Percentiles rank a stretch among this genome's conserved stretches.
Evolutionary conservation across 2,329 filamentous ascomycete genomes (phyloP).

Genomic region (Diaporthe sp.): DNA sequence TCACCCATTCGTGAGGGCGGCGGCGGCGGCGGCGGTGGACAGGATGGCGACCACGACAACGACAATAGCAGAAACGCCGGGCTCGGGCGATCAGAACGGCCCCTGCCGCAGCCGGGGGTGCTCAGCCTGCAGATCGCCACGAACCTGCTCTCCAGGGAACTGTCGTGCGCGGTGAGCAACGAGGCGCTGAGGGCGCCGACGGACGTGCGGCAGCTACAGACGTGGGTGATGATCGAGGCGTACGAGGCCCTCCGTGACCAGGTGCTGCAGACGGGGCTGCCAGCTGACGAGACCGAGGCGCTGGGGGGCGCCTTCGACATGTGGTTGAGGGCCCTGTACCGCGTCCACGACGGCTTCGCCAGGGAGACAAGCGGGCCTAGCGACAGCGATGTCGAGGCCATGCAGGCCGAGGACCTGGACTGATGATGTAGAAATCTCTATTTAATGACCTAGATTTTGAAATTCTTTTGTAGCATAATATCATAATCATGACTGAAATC

Average conservation of each 20-base stretch:
- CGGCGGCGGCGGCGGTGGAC: background rate
- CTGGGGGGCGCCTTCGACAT: slow-evolving; percentile 62
- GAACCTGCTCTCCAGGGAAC: slow-evolving; percentile 64
- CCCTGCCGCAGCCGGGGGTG: slow-evolving; percentile 49
- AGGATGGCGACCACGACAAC: background rate
- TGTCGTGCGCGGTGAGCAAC: slow-evolving; percentile 57
- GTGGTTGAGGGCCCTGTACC: slow-evolving; percentile 65
- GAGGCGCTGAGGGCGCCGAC: slow-evolving; percentile 42
- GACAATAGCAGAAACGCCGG: background rate
- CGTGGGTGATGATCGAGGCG: slow-evolving; percentile 72
- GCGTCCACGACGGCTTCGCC: slow-evolving; percentile 59
- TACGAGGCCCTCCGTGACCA: slow-evolving; percentile 67
- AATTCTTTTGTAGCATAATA: background rate
- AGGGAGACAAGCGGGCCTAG: slow-evolving; percentile 46
- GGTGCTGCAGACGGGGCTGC: slow-evolving; percentile 53
- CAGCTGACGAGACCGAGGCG: slow-evolving; percentile 48
- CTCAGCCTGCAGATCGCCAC: slow-evolving; percentile 65
- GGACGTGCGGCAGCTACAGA: slow-evolving; percentile 62
- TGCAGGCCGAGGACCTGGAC: slow-evolving; percentile 44
- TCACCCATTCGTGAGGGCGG: slow-evolving; percentile 48
- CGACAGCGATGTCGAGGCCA: slow-evolving; percentile 53
- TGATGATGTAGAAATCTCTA: background rate
- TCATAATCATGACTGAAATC: background rate
- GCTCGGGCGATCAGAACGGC: slow-evolving; percentile 12
- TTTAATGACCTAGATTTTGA: background rate